A percentile compares a stretch with the other conserved stretches of the same genome.
Conservation (phyloP, 805 yeast genomes). For the Suhomyces prunicola region DNA sequence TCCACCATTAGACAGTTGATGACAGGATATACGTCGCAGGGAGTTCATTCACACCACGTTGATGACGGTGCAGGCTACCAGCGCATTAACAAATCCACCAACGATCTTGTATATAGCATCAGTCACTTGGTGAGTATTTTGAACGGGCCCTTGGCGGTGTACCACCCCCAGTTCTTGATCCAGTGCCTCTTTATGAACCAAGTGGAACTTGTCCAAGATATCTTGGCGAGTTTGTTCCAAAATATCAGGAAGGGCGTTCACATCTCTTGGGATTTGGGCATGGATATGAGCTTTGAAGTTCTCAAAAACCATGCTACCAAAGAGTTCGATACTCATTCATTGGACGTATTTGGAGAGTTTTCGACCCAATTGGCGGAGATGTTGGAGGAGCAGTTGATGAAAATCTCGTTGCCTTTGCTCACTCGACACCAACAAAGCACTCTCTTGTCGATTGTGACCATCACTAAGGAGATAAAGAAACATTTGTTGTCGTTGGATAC, state of each 20-base stretch:
- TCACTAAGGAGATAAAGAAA: conserved; percentile 54
- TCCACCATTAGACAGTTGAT: conserved; percentile 44
- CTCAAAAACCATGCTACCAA: conserved; percentile 3
- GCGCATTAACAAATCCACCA: conserved; percentile 6
- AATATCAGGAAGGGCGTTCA: conserved; percentile 41
- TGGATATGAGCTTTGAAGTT: conserved; percentile 21
- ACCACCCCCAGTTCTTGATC: conserved; percentile 85
- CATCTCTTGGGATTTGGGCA: conserved; percentile 33
- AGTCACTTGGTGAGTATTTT: conserved; percentile 70
- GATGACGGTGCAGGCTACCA: conserved; percentile 25
- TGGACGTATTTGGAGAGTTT: conserved; percentile 25
- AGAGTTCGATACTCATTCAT: not conserved
- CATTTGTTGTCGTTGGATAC: conserved; percentile 47
- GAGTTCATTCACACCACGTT: not conserved
- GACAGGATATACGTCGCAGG: conserved; percentile 23
- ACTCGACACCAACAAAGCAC: conserved; percentile 93
- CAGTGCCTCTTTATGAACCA: conserved; percentile 69
- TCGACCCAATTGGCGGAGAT: conserved; percentile 42
- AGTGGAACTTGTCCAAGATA: conserved; percentile 49
- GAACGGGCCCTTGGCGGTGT: conserved; percentile 86
- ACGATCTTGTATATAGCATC: conserved; percentile 38
- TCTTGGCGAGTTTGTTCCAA: conserved; percentile 53
- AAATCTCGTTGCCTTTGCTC: conserved; percentile 67
- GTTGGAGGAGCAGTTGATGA: conserved; percentile 58
- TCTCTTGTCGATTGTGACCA: conserved; percentile 63